Conservation (phyloP, 2,329 filamentous ascomycete species). For the Lecanosticta acicola region DNA sequence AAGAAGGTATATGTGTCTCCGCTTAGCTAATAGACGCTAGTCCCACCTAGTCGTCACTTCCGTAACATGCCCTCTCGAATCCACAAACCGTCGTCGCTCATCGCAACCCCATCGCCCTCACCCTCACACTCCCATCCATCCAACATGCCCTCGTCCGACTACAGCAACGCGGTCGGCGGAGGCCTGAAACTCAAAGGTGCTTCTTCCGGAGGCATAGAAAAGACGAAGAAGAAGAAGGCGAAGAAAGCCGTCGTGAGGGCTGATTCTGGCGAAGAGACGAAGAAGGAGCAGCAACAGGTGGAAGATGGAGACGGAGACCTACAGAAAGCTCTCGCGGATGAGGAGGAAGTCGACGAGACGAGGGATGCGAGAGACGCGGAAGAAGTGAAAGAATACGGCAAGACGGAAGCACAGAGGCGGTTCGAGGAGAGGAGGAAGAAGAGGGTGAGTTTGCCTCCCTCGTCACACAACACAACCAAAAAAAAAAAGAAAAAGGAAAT, state of each 20-base stretch:
- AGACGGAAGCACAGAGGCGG: conserved; percentile 78
- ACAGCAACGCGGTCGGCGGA: conserved; percentile 62
- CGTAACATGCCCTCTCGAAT: no score
- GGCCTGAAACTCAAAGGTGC: conserved; percentile 80
- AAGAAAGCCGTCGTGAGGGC: conserved; percentile 3
- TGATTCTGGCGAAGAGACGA: conserved; percentile 27
- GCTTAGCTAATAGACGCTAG: no score
- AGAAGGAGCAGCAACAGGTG: conserved; percentile 18
- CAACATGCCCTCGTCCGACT: conserved; percentile 68
- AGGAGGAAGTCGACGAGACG: conserved; percentile 22
- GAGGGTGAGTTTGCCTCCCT: conserved; percentile 53
- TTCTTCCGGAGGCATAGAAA: conserved; percentile 57
- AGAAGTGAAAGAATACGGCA: conserved; percentile 38
- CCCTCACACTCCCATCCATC: neutral
- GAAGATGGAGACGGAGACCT: conserved; percentile 32
- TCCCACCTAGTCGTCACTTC: no score
- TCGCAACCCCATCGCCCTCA: neutral
- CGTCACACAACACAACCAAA: neutral
- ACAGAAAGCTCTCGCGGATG: conserved; percentile 33
- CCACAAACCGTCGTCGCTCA: neutral
- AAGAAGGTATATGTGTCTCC: no score
- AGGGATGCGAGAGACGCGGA: conserved; percentile 18
- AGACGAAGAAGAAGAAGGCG: conserved; percentile 54
- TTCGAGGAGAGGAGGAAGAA: conserved; percentile 77
- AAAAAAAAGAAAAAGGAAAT: no score